A percentile compares a stretch with the other conserved stretches of the same genome.
These are phyloP conservation scores for Pittosporum tobira DNA, from an alignment of 129 eudicot species.

Conservation along the genomic window DNA sequence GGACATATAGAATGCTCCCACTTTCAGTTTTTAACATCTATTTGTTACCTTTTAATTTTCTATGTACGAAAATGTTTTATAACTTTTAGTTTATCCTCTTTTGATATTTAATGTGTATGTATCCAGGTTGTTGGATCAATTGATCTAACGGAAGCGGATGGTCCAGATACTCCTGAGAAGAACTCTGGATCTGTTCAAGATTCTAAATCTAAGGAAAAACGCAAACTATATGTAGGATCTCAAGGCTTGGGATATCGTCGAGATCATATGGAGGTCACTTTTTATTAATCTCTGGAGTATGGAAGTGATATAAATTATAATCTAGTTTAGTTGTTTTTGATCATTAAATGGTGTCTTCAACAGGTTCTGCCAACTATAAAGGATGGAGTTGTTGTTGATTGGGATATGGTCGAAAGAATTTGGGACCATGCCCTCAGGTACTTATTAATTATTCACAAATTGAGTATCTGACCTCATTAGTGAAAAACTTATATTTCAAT, in stretches of 20 bases:
- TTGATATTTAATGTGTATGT: constrained; percentile 1
- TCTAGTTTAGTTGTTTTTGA: background rate
- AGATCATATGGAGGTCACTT: constrained; percentile 91
- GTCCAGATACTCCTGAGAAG: constrained; percentile 59
- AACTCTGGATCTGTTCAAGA: constrained; percentile 54
- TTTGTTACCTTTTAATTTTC: background rate
- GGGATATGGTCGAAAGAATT: constrained; percentile 92
- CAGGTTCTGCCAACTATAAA: constrained; percentile 83
- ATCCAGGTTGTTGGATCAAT: constrained; percentile 76
- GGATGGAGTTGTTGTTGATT: constrained; percentile 87
- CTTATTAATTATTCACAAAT: constrained; percentile 5
- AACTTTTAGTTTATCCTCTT: background rate
- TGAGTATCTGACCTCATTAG: background rate
- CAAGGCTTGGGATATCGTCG: constrained; percentile 82
- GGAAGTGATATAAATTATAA: background rate
- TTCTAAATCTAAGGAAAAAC: constrained; percentile 71
- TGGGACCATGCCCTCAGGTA: constrained; percentile 99
- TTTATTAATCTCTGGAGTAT: background rate
- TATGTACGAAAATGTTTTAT: too few species aligned
- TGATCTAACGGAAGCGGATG: constrained; percentile 93
- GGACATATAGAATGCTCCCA: background rate
- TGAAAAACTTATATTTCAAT: too few species aligned
- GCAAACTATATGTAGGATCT: constrained; percentile 79
- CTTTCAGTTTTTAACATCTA: background rate
- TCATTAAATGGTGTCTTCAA: background rate